Evolutionary conservation across 371 early-diverging fungal species (phyloP), one percentile per base, ranked within the genome.

Genomic region (Fennellomyces sp.): DNA sequence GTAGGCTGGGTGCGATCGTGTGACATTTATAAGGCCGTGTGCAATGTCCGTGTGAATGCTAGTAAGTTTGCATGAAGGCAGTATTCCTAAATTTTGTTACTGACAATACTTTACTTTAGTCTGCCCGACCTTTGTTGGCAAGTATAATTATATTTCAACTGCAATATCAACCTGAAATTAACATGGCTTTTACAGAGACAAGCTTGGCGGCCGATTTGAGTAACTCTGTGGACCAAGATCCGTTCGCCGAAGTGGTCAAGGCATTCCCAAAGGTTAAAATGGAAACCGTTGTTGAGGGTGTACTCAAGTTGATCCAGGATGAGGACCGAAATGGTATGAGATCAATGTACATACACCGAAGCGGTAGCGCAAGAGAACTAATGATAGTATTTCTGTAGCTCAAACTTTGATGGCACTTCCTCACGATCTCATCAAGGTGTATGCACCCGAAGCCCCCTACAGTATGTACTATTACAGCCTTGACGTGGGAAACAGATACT

Each of bases 271-370:
- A 61, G 17, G 76, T 79, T 10, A 63, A 77, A 6, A 76, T 85
- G 19, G 65, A 63, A 5, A 62, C 65, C 11, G 84, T 84, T 7
- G 73, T 82, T 31, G 84, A 86, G 10, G 85, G 80, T 6, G 76
- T 83, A 42, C 64, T 83, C 47, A 56, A 57, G 17, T 71, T 76
- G 10, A 75, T 84, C 55, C 69, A 75, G 51, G 83, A 85, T 51
- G 73, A 79, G 28, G 55, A 57, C 2, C 66, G 76, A 19, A 65
- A 70, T 2, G 79, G 87, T 69, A n/a, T n/a, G n/a, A n/a, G n/a
- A n/a, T n/a, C n/a, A n/a, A n/a, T n/a, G n/a, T n/a, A n/a, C n/a
- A n/a, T n/a, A n/a, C n/a, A n/a, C n/a, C n/a, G n/a, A n/a, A n/a
- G n/a, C n/a, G n/a, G n/a, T n/a, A n/a, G n/a, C n/a, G n/a, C n/a